Evolutionary conservation across 73 alveolate genomes (phyloP).

Genomic region (Diophrys sp.): DNA sequence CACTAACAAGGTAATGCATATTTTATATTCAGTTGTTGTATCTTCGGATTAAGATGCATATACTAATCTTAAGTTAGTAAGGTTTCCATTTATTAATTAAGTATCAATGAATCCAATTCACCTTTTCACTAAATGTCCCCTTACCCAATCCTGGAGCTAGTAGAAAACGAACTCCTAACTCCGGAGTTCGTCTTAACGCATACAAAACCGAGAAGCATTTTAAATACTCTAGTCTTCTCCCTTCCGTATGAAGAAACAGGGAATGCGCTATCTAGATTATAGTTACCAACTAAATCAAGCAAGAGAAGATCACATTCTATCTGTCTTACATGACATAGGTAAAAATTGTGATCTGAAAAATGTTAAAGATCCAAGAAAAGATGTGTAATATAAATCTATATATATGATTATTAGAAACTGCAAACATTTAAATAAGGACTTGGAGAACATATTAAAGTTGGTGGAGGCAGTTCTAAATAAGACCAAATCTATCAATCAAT

Average conservation of each 20-base stretch:
- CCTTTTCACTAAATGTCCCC: neutral
- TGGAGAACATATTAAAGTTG: neutral
- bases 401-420: no score
- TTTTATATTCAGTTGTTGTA: no score
- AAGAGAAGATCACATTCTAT: neutral
- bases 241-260: neutral
- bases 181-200: no score
- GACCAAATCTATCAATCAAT: neutral
- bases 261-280: conserved; percentile 4
- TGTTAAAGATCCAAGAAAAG: neutral
- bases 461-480: neutral
- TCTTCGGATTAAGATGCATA: no score
- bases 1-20: no score
- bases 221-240: conserved; percentile 1
- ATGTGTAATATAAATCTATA: no score
- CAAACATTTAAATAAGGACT: neutral
- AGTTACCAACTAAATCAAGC: neutral
- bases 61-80: no score
- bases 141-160: neutral
- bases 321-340: neutral
- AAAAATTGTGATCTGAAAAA: no score
- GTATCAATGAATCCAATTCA: conserved; percentile 2
- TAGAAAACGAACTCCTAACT: conserved; percentile 24
- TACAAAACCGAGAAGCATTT: conserved; percentile 10
- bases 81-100: no score